A percentile compares a stretch with the other conserved stretches of the same genome.
Evolutionary conservation across 2,329 filamentous ascomycete genomes (phyloP).

Genomic region (Neocatenulostroma microsporum): DNA sequence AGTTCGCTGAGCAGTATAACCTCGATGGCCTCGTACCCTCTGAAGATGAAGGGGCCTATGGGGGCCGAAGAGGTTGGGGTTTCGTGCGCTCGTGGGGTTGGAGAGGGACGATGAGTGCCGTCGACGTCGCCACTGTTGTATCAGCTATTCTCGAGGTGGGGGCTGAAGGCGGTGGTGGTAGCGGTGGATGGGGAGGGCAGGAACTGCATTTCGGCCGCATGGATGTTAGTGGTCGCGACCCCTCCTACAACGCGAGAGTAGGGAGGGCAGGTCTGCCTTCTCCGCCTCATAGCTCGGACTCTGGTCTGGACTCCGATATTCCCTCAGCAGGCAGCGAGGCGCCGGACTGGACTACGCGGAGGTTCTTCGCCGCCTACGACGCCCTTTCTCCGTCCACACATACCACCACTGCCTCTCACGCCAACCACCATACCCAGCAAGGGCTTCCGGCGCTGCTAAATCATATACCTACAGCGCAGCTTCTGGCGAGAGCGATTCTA

Average conservation of each 20-base stretch:
- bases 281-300: conserved; percentile 23
- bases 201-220: conserved; percentile 6
- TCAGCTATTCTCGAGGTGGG: conserved; percentile 91
- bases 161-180: conserved; percentile 9
- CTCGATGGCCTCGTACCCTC: conserved; percentile 87
- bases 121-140: conserved; percentile 88
- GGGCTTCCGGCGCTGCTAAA: conserved; percentile 67
- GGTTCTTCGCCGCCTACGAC: conserved; percentile 55
- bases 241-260: conserved; percentile 22
- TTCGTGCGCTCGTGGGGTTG: conserved; percentile 98
- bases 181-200: conserved; percentile 3
- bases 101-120: conserved; percentile 86
- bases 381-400: conserved; percentile 43
- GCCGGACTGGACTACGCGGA: conserved; percentile 41
- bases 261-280: conserved; percentile 25
- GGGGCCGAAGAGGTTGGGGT: conserved; percentile 84
- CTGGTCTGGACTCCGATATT: conserved; percentile 3
- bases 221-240: no score
- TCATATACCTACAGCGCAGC: conserved; percentile 74
- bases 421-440: conserved; percentile 4
- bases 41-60: conserved; percentile 53
- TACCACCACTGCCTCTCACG: conserved; percentile 22
- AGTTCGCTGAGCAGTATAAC: conserved; percentile 88
- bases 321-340: conserved; percentile 12
- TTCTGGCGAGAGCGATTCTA: conserved; percentile 85